Evolutionary conservation across 2,329 filamentous ascomycete genomes (phyloP).

Genomic region (Cladosporium colombiae): DNA sequence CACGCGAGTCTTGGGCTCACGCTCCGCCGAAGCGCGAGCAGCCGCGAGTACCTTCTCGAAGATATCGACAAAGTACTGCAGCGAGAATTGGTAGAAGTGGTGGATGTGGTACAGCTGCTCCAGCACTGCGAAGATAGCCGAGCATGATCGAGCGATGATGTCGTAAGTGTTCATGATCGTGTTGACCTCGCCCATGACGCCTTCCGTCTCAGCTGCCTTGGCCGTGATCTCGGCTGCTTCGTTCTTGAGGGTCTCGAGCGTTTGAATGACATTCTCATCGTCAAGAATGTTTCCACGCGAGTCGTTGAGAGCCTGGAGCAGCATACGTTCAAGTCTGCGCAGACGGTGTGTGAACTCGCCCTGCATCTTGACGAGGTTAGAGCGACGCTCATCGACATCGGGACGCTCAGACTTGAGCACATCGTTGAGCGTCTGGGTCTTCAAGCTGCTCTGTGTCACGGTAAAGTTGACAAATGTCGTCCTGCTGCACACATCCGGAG

Average conservation of each 20-base stretch:
- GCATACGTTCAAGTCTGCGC: conserved; percentile 87
- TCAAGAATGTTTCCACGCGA: conserved; percentile 97
- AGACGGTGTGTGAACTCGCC: conserved; percentile 99
- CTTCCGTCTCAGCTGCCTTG: conserved; percentile 96
- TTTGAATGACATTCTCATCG: conserved; percentile 97
- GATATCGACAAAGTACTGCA: conserved; percentile 97
- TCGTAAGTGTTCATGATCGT: conserved; percentile 93
- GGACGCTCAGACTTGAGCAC: conserved; percentile 96
- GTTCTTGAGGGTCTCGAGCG: conserved; percentile 94
- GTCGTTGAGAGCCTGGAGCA: conserved; percentile 93
- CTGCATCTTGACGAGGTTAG: conserved; percentile 97
- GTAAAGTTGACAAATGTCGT: conserved; percentile 99
- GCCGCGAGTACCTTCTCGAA: conserved; percentile 87
- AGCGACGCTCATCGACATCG: conserved; percentile 92
- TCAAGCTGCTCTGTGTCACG: conserved; percentile 96
- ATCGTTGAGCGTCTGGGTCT: conserved; percentile 96
- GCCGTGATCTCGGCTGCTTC: conserved; percentile 93
- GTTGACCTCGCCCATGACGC: conserved; percentile 97
- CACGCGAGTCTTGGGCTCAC: conserved; percentile 63
- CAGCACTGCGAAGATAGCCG: conserved; percentile 92
- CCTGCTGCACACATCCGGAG: conserved; percentile 95
- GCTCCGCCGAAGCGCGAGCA: conserved; percentile 71
- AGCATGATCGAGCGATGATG: conserved; percentile 90
- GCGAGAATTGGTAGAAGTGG: conserved; percentile 98
- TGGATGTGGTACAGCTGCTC: conserved; percentile 98